Evolutionary conservation across 2,329 filamentous ascomycete species (phyloP), one percentile per base, ranked within the genome.

Genomic region (Aspergillus sp.): DNA sequence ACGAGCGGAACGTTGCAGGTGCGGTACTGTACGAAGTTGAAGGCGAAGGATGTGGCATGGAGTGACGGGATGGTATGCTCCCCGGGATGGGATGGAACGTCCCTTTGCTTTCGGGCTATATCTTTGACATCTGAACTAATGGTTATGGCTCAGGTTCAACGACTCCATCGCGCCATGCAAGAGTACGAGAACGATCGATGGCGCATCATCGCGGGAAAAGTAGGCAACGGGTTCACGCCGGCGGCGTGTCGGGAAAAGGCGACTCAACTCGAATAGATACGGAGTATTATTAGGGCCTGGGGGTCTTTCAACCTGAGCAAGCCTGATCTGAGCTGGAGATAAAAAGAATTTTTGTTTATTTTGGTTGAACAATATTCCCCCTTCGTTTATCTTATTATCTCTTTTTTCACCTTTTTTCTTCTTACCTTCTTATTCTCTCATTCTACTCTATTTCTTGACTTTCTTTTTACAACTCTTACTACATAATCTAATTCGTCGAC

Each of bases 11-110:
- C 93, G 31, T 79, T 97, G 62, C 93, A 97, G 76, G 93, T 97
- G 56, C 88, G 93, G 39, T 97, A 97, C 75, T 97, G 93, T 74
- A 96, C 92, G 49, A 96, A 96, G 78, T 81, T 96, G 55, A 96
- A 96, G 78, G 92, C 92, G 14, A 96, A 96, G 80, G 93, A 90
- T 45, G 96, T 91, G 12, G 87, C 92, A 70, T 97, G 93, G 93
- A 96, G 90, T 54, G 91, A 96, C 65, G 92, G 96, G 72, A 95
- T 91, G 82, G 93, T 96, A 82, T 57, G 68, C 31, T 6, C 2
- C 9, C 10, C 29, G 18, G 0, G 12, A 3, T 18, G 7, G 22
- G 24, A 20, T 16, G 54, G 16, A 31, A 14, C 6, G 14, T 42
- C 16, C 32, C 32, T 36, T n/a, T 42, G 6, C 36, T n/a, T 42